Percentiles rank a stretch among this genome's conserved stretches.
These are phyloP conservation scores for Ehretia macrophylla DNA, from an alignment of 257 asterid species.

Conservation along the genomic window DNA sequence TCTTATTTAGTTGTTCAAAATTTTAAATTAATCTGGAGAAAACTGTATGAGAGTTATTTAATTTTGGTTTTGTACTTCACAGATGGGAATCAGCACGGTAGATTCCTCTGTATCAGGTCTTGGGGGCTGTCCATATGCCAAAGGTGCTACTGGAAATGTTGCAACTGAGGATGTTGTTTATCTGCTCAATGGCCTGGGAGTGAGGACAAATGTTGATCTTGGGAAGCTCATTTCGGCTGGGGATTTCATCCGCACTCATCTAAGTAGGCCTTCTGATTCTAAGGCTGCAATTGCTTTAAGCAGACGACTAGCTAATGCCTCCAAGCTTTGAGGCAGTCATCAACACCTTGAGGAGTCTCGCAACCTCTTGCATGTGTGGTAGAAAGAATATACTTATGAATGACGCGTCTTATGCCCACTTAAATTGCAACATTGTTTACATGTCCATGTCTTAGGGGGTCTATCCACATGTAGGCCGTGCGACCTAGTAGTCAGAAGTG, in stretches of 20 bases:
- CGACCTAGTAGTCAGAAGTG: too few relatives aligned
- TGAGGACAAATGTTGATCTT: constrained; percentile 71
- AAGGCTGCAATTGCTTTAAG: constrained; percentile 76
- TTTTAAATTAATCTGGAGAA: too few relatives aligned
- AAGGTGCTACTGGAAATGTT: constrained; percentile 96
- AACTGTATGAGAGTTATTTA: too few relatives aligned
- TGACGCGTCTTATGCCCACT: too few relatives aligned
- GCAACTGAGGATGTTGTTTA: constrained; percentile 96
- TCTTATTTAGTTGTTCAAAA: too few relatives aligned
- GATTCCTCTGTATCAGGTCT: constrained; percentile 91
- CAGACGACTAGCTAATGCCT: constrained; percentile 41
- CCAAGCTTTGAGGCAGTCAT: constrained; percentile 58
- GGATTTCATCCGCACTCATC: constrained; percentile 67
- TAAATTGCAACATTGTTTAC: too few relatives aligned
- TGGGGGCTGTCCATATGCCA: constrained; percentile 96
- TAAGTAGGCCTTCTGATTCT: constrained; percentile 72
- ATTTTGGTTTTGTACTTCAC: constrained; percentile 7
- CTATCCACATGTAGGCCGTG: too few relatives aligned
- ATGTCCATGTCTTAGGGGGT: too few relatives aligned
- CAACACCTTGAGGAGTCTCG: too few relatives aligned
- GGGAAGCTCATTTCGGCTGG: constrained; percentile 69
- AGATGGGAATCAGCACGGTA: constrained; percentile 86
- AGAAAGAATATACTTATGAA: too few relatives aligned
- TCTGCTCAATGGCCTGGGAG: constrained; percentile 86
- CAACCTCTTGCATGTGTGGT: too few relatives aligned